phyloP scores from a whole-genome alignment of 2,329 filamentous ascomycete genomes.

The Fusarium sp. region DNA sequence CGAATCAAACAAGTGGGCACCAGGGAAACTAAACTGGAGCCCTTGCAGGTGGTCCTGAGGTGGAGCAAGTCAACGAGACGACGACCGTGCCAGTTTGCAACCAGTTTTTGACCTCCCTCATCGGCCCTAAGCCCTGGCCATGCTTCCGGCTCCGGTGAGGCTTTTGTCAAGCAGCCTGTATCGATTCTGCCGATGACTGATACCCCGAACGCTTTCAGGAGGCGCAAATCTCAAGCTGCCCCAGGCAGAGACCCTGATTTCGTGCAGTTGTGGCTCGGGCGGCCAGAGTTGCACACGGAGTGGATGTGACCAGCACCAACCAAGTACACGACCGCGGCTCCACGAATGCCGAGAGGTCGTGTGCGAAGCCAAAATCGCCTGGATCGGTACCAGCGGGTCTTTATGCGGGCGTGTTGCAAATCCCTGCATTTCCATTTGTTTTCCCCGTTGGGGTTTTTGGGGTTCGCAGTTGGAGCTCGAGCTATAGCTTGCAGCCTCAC shows the following conservation, averaged over 20 bases:
- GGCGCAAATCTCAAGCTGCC: background rate
- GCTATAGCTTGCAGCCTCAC: slow-evolving; percentile 16
- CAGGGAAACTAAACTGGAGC: slow-evolving; percentile 26
- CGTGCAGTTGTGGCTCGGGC: slow-evolving; percentile 5
- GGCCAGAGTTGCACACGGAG: slow-evolving; percentile 4
- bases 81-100: slow-evolving; percentile 26
- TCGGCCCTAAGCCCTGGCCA: slow-evolving; percentile 36
- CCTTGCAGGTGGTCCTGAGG: slow-evolving; percentile 14
- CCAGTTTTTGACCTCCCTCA: slow-evolving; percentile 34
- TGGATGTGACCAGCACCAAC: slow-evolving; percentile 11
- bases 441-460: slow-evolving; percentile 33
- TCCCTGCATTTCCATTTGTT: slow-evolving; percentile 45
- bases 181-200: background rate
- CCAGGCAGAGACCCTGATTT: background rate
- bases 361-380: slow-evolving; percentile 45
- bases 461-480: slow-evolving; percentile 22
- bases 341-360: slow-evolving; percentile 45
- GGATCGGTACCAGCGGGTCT: slow-evolving; percentile 43
- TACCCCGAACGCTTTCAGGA: background rate
- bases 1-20: slow-evolving; percentile 38
- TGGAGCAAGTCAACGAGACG: slow-evolving; percentile 28
- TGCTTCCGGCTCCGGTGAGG: slow-evolving; percentile 32
- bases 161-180: slow-evolving; percentile 21
- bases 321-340: slow-evolving; percentile 17
- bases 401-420: slow-evolving; percentile 36